Base-by-base conservation (phyloP, 129 eudicot genomes). In the Flaveria trinervia region DNA sequence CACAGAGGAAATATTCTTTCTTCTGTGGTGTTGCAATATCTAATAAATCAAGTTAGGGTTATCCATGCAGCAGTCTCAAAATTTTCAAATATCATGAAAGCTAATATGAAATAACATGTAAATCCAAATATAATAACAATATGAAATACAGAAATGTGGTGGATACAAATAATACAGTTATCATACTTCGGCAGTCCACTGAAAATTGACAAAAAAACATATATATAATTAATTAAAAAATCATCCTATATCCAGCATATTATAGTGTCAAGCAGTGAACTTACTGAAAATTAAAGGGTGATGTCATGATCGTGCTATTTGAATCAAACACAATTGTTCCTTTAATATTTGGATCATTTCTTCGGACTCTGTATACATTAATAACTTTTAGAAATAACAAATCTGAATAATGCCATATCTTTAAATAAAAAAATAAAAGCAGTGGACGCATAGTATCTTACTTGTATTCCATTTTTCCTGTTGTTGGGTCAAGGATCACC, bases 401-500 rank as follows among this genome's bases (percentile, higher is more conserved):
- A 9, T 51, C n/a, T 73, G 13, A 46, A 41, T 54, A 70, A 23
- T 65, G 41, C 10, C 23, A 26, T 65, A 70, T 64, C 28, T 18
- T 39, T 52, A 20, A 68, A 60, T 13, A 4, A 33, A 33, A 43
- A 66, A 69, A 39, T n/a, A n/a, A 39, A 23, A 65, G 81, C 41
- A 72, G 62, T 12, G 16, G 67, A 48, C 57, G 72, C 56, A 54
- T 43, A 51, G 22, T 48, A 79, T 67, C 93, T 87, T 91, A 94
- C 99, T 94, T 94, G 89, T 94, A 94, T 74, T 91, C 99, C 99
- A 94, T 91, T 80, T 82, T 91, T 49, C 99, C 99, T 18, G 99
- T 94, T 75, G 96, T 94, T 55, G 99, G 99, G 85, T 94, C 99
- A 71, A 94, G 77, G 67, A 91, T 84, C 82, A 94, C 86, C 99